Conservation (phyloP, 2,329 filamentous ascomycete species). For the Epichloe baconii region DNA sequence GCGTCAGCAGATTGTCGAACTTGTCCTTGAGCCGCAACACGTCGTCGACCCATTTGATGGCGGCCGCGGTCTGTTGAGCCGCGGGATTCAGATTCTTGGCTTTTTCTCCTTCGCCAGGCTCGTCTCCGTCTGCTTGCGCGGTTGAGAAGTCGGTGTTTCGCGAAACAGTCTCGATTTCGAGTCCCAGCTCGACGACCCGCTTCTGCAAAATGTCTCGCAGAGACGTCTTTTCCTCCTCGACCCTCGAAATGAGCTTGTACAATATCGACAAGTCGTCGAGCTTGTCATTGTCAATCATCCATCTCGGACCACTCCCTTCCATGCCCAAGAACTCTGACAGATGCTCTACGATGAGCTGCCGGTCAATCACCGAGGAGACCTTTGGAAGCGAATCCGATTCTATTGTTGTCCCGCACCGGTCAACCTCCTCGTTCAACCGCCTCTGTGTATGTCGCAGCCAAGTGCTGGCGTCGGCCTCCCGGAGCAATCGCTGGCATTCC, state of each 20-base stretch:
- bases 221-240: constrained; percentile 60
- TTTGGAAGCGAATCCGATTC: constrained; percentile 59
- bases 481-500: constrained; percentile 63
- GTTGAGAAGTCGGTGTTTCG: constrained; percentile 41
- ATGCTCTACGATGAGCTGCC: constrained; percentile 64
- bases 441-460: constrained; percentile 69
- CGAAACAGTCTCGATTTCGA: constrained; percentile 63
- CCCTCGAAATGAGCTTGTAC: constrained; percentile 64
- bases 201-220: constrained; percentile 59
- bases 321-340: constrained; percentile 72
- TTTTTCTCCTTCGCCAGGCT: constrained; percentile 30
- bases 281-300: constrained; percentile 87
- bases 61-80: constrained; percentile 73
- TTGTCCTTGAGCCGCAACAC: constrained; percentile 76
- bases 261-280: constrained; percentile 66
- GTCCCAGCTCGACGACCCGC: constrained; percentile 66
- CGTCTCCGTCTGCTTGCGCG: constrained; percentile 29
- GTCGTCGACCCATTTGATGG: constrained; percentile 91
- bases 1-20: constrained; percentile 67
- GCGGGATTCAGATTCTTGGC: constrained; percentile 29
- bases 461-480: constrained; percentile 63
- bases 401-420: constrained; percentile 72
- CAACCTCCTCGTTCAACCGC: constrained; percentile 67
- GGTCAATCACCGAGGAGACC: constrained; percentile 65
- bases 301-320: constrained; percentile 69